Percentiles rank a stretch among this genome's conserved stretches.
Conservation (phyloP, 768 basidiomycete genomes). For the Lactarius deliciosus region DNA sequence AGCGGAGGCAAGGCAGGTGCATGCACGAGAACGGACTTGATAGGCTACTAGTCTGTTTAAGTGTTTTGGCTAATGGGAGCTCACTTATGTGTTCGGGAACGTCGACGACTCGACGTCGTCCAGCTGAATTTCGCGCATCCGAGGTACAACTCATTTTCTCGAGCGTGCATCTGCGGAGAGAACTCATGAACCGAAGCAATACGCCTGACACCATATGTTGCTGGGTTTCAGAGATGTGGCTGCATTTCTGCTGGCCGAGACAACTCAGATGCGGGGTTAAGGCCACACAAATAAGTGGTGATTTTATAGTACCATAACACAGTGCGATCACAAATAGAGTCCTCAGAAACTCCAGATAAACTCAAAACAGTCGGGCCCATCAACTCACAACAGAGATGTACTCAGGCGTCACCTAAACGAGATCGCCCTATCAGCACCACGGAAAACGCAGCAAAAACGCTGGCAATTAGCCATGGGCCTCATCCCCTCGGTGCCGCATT, state of each 20-base stretch:
- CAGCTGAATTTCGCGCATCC: no score
- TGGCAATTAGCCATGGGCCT: constrained; percentile 40
- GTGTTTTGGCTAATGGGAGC: no score
- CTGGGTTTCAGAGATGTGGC: background rate
- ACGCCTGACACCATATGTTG: background rate
- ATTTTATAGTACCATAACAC: background rate
- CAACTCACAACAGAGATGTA: background rate
- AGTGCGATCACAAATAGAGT: background rate
- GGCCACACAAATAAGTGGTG: background rate
- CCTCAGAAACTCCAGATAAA: background rate
- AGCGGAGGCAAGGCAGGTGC: background rate
- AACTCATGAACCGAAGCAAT: no score
- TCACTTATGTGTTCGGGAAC: no score
- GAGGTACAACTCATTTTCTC: no score
- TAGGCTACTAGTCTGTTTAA: no score
- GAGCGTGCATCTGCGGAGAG: no score
- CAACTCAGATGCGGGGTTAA: no score
- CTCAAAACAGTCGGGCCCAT: background rate
- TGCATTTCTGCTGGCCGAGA: no score
- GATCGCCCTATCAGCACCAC: constrained; percentile 1
- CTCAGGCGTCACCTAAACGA: constrained; percentile 6
- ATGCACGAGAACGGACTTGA: no score
- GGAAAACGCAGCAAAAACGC: constrained; percentile 38
- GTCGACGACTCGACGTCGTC: no score
- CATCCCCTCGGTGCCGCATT: constrained; percentile 27